Percentiles rank a stretch among this genome's conserved stretches.
Evolutionary conservation across 805 yeast species (phyloP).

Genomic region (Starmera quercuum): DNA sequence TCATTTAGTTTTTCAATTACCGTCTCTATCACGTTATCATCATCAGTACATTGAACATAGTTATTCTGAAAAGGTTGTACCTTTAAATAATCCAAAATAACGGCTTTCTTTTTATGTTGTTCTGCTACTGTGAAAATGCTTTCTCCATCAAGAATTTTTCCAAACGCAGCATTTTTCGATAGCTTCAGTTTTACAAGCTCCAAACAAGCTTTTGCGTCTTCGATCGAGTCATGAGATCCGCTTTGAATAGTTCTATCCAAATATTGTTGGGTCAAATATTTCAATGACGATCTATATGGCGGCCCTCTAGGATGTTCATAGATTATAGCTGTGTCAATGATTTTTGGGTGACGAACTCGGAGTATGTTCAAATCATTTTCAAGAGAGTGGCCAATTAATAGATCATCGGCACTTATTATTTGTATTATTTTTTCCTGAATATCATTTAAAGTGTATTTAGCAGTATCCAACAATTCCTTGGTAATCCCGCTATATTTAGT

Average conservation of each 20-base stretch:
- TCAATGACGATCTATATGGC: conserved; percentile 72
- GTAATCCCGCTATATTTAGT: conserved; percentile 88
- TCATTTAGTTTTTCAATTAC: conserved; percentile 4
- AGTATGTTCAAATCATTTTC: conserved; percentile 75
- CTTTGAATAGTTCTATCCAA: conserved; percentile 57
- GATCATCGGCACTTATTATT: conserved; percentile 47
- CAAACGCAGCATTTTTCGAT: conserved; percentile 58
- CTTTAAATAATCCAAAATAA: conserved; percentile 26
- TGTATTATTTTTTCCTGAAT: conserved; percentile 51
- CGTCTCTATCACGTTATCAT: conserved; percentile 47
- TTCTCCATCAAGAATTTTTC: conserved; percentile 38
- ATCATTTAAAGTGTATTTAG: conserved; percentile 57
- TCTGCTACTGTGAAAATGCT: conserved; percentile 33
- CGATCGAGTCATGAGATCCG: conserved; percentile 77
- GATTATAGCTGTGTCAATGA: conserved; percentile 75
- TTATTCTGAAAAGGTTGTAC: conserved; percentile 16
- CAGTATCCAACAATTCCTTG: conserved; percentile 50
- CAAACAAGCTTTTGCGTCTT: conserved; percentile 76
- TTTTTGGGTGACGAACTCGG: conserved; percentile 58
- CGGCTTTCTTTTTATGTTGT: conserved; percentile 20
- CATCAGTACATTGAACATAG: conserved; percentile 41
- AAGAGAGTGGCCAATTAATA: conserved; percentile 83
- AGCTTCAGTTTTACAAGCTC: conserved; percentile 68
- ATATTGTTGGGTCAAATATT: conserved; percentile 54
- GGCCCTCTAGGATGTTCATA: conserved; percentile 80